These are phyloP conservation scores for Claviceps sp. DNA, from an alignment of 2,329 filamentous ascomycete genomes.

Conservation along the genomic window DNA sequence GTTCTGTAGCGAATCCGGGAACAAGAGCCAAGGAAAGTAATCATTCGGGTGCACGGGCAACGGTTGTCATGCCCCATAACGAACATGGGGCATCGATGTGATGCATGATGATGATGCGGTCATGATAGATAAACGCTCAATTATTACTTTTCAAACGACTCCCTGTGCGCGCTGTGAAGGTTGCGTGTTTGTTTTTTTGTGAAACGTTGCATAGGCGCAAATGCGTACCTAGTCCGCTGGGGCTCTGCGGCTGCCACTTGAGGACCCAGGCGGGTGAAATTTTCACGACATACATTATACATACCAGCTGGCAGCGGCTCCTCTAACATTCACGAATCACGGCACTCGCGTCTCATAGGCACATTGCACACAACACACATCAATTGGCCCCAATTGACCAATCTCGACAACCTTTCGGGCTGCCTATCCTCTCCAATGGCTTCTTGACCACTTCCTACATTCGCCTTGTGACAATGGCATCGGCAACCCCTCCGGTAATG, in stretches of 20 bases:
- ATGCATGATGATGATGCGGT: constrained; percentile 2
- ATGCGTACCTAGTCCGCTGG: too few species aligned
- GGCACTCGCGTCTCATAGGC: not conserved
- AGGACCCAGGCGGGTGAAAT: too few species aligned
- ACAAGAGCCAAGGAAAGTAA: not conserved
- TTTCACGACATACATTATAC: too few species aligned
- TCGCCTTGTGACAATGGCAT: not conserved
- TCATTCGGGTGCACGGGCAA: not conserved
- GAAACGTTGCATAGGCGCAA: too few species aligned
- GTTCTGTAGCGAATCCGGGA: too few species aligned
- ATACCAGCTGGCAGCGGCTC: too few species aligned
- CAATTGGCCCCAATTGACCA: not conserved
- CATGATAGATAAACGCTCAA: not conserved
- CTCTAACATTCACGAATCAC: too few species aligned
- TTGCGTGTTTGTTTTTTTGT: too few species aligned
- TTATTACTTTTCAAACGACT: too few species aligned
- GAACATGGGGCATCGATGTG: constrained; percentile 3
- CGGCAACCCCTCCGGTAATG: not conserved
- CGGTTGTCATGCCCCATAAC: not conserved
- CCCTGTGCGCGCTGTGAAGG: too few species aligned
- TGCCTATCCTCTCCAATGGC: not conserved
- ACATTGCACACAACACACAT: not conserved
- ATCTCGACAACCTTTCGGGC: not conserved
- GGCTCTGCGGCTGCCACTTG: too few species aligned
- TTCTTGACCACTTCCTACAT: not conserved